Evolutionary conservation across 225 moss, liverwort and hornwort species (phyloP), one percentile per base, ranked within the genome.

Genomic region (Bryum argenteum): DNA sequence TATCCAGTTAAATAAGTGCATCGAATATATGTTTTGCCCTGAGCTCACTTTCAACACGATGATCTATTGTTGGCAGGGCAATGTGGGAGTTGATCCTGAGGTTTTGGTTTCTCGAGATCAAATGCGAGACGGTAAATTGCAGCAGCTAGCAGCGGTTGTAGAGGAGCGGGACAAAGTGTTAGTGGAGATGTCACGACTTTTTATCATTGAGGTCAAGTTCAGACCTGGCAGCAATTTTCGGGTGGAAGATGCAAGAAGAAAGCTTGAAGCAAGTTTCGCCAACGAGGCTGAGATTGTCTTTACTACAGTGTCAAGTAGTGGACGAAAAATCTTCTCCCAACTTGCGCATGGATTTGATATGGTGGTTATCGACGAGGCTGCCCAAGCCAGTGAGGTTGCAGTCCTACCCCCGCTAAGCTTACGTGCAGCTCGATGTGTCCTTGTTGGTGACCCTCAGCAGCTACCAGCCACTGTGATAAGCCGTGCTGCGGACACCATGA

Each of bases 281-380:
- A 99, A 99, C 58, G 98, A 99, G 80, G 98, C 98, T 51, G 94
- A 94, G 71, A 99, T 99, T 52, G 98, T 99, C 9, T 99, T 99
- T 63, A 94, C 98, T 44, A 99, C 98, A 12, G 98, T 99, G 62
- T 99, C 98, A 13, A 94, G 94, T 20, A 99, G 94, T 78, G 98
- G 98, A 16, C 94, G 98, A 16, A 87, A 94, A 72, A 91, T 99
- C 23, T 99, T 99, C 70, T 83, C 86, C 19, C 89, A 94, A 70
- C 94, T 99, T 56, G 81, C 94, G 4, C 98, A 99, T 73, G 98
- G 98, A n/a, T 99, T 99, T 82, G 98, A 99, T 77, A 99, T 99
- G 98, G 94, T 99, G 75, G 98, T 99, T 14, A 99, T 99, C 69
- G 98, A 99, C 23, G 98, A 99, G 77, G 98, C 98, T 61, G 98